Percentiles rank a stretch among this genome's conserved stretches.
Conservation (phyloP, 768 basidiomycete genomes). For the Boletus reticulatus region DNA sequence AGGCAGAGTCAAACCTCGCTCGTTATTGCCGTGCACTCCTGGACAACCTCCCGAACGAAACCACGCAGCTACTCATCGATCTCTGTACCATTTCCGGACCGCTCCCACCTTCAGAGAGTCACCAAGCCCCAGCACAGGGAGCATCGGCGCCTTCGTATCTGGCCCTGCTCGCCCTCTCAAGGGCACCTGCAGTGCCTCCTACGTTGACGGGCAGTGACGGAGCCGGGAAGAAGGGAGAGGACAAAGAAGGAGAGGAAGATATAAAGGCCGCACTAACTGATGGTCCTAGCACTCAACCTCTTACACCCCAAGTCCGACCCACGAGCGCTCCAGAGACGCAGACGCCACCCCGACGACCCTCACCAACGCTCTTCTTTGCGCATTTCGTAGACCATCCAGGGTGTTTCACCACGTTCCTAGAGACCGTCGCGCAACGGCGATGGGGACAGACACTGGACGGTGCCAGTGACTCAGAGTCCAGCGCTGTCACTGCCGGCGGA, state of each 20-base stretch:
- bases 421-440: slow-evolving; percentile 73
- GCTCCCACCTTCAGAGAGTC: slow-evolving; percentile 34
- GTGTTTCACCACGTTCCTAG: slow-evolving; percentile 84
- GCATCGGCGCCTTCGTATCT: slow-evolving; percentile 61
- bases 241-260: slow-evolving; percentile 17
- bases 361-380: slow-evolving; percentile 85
- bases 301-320: slow-evolving; percentile 4
- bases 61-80: slow-evolving; percentile 89
- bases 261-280: slow-evolving; percentile 16
- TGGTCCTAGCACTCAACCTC: slow-evolving; percentile 26
- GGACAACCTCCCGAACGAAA: slow-evolving; percentile 77
- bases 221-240: slow-evolving; percentile 17
- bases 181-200: slow-evolving; percentile 44
- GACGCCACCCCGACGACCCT: slow-evolving; percentile 55
- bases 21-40: slow-evolving; percentile 89
- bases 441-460: slow-evolving; percentile 75
- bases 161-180: slow-evolving; percentile 74
- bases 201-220: slow-evolving; percentile 36
- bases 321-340: slow-evolving; percentile 14
- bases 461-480: slow-evolving; percentile 6
- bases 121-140: slow-evolving; percentile 21
- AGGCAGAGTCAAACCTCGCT: slow-evolving; percentile 86
- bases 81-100: slow-evolving; percentile 72
- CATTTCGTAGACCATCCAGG: slow-evolving; percentile 90
- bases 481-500: slow-evolving; percentile 9